Conservation (phyloP, 768 basidiomycete genomes). For the Mycena amicta region DNA sequence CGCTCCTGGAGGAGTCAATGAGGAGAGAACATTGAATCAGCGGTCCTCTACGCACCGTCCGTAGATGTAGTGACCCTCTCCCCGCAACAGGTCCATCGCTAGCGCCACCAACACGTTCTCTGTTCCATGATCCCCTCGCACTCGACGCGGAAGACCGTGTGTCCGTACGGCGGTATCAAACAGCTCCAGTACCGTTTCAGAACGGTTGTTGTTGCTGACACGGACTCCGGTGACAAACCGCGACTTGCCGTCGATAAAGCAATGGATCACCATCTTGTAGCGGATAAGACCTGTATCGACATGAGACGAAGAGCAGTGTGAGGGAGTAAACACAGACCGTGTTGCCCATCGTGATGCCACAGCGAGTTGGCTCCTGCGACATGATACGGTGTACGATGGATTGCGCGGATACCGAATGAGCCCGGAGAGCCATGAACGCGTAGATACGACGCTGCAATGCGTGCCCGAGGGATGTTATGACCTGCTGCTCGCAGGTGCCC, state of each 20-base stretch:
- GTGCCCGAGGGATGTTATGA: conserved; percentile 18
- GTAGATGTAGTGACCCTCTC: conserved; percentile 38
- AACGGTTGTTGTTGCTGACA: conserved; percentile 34
- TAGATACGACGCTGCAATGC: conserved; percentile 15
- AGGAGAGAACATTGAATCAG: conserved; percentile 10
- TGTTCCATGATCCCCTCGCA: conserved; percentile 32
- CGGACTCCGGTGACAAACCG: conserved; percentile 36
- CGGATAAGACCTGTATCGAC: conserved; percentile 23
- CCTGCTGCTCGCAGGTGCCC: conserved; percentile 24
- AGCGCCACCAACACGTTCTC: conserved; percentile 35
- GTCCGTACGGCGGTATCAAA: not conserved
- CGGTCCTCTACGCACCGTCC: conserved; percentile 28
- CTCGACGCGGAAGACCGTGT: not conserved
- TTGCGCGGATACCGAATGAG: conserved; percentile 27
- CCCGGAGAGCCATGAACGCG: conserved; percentile 24
- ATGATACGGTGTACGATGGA: conserved; percentile 29
- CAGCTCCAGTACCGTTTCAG: not conserved
- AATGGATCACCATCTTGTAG: conserved; percentile 36
- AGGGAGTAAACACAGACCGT: conserved; percentile 24
- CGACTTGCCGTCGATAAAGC: conserved; percentile 44
- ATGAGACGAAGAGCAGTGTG: not conserved
- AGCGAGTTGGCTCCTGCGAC: conserved; percentile 38
- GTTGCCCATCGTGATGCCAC: conserved; percentile 41
- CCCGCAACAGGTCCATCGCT: conserved; percentile 29
- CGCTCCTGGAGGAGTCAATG: conserved; percentile 28